Base-by-base conservation (phyloP, 2,329 filamentous ascomycete genomes). In the Xylaria sp. region DNA sequence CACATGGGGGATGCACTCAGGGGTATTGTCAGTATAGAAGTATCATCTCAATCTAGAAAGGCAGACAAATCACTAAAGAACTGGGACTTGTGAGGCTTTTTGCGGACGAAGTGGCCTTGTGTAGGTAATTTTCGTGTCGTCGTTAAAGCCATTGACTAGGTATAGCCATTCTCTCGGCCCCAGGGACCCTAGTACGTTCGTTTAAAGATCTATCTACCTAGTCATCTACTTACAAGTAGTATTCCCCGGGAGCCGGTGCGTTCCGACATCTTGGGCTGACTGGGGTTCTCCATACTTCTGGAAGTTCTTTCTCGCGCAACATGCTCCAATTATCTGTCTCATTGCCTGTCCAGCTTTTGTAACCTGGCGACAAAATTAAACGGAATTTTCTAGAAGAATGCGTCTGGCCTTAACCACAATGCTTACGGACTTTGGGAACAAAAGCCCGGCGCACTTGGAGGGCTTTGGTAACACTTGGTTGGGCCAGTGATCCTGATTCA, bases 331-430 rank as follows among this genome's bases (percentile, higher is more conserved):
- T 60, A 21, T 62, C 59, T 47, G 47, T 66, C 44, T 64, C 69
- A 47, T 69, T 53, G 6, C 61, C 59, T 66, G 54, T n/a, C 48
- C 66, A 16, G 40, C 59, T 21, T 53, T 18, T 50, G 2, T 25
- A 27, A 9, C 18, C 59, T 3, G 18, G 4, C 13, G 16, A 51
- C 29, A 55, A 51, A 9, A 32, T 48, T 18, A 13, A 32, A 32
- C 25, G 18, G 18, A 10, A 5, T 9, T 60, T 32, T 55, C 61
- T 5, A 40, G 48, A 10, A 54, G 60, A 48, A 57, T 35, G 16
- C 23, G 27, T 13, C 44, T 62, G 25, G 25, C 50, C 50, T 59
- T 65, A 3, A 53, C 35, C 18, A 66, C 55, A 25, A 32, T 37
- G 61, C 48, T 44, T 29, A 18, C 12, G 25, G 54, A 37, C 54